phyloP scores from a whole-genome alignment of 371 early-diverging fungal genomes.

The Mortierella sp. region DNA sequence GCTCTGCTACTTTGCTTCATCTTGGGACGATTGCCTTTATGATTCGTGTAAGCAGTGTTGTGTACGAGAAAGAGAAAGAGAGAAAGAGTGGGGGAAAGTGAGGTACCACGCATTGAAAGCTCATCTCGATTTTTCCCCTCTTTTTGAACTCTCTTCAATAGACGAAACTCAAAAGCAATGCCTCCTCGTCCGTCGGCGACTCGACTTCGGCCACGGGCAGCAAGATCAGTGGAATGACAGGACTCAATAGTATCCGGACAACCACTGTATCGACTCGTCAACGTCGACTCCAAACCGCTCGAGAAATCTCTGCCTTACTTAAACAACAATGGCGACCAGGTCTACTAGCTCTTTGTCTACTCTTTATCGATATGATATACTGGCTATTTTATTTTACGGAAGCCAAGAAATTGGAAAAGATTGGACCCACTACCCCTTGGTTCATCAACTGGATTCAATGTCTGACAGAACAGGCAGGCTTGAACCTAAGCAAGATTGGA shows the following conservation, averaged over 20 bases:
- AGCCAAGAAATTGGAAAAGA: conserved; percentile 19
- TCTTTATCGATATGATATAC: conserved; percentile 32
- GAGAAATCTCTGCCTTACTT: conserved; percentile 33
- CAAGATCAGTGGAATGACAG: conserved; percentile 16
- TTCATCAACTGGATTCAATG: conserved; percentile 26
- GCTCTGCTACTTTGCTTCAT: conserved; percentile 27
- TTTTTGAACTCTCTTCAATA: conserved; percentile 7
- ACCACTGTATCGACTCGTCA: conserved; percentile 8
- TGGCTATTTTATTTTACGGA: conserved; percentile 45
- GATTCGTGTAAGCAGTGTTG: conserved; percentile 23
- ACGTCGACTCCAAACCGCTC: conserved; percentile 33
- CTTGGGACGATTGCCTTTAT: conserved; percentile 30
- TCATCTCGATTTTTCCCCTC: background rate
- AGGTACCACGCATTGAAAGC: background rate
- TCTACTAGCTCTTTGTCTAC: conserved; percentile 30
- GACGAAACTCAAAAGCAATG: conserved; percentile 6
- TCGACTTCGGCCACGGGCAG: conserved; percentile 14
- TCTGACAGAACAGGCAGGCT: conserved; percentile 11
- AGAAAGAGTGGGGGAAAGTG: background rate
- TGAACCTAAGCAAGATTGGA: background rate
- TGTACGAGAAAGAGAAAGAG: background rate
- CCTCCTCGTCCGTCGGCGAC: conserved; percentile 9
- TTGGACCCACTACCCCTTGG: conserved; percentile 19
- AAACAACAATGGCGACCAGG: conserved; percentile 53
- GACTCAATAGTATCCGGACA: no score